Evolutionary conservation across 1,284 basidiomycete species (phyloP).

Genomic region (Fistulinella staudtii): DNA sequence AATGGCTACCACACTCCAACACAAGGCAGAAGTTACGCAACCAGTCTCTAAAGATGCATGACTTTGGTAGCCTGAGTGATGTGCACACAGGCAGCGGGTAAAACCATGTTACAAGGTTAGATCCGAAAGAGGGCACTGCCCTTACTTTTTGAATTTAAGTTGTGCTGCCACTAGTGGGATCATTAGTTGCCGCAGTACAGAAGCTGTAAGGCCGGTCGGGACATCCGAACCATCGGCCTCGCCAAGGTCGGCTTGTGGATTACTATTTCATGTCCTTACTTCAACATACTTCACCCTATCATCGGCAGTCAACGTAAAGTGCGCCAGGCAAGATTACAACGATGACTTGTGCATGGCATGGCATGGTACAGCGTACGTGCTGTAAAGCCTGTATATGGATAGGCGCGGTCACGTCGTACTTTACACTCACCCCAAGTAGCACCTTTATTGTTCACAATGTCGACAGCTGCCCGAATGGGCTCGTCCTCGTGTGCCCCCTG

Average conservation of each 20-base stretch:
- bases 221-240: too few species aligned
- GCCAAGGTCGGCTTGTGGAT: too few species aligned
- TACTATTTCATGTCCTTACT: too few species aligned
- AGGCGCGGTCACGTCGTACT: constrained; percentile 18
- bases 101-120: constrained; percentile 1
- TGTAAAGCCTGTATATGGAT: constrained; percentile 51
- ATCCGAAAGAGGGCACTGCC: constrained; percentile 1
- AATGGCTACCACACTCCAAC: constrained; percentile 34
- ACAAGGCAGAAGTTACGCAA: constrained; percentile 21
- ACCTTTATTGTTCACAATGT: too few species aligned
- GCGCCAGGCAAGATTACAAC: not conserved
- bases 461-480: too few species aligned
- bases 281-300: too few species aligned
- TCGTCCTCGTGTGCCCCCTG: too few species aligned
- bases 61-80: not conserved
- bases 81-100: constrained; percentile 1
- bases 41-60: constrained; percentile 21
- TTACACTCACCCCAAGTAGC: too few species aligned
- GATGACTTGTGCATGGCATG: constrained; percentile 52
- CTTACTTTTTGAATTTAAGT: too few species aligned
- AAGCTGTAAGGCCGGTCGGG: too few species aligned
- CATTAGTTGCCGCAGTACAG: too few species aligned
- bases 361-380: constrained; percentile 47
- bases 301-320: not conserved
- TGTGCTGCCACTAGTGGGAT: too few species aligned